Percentiles rank a stretch among this genome's conserved stretches.
Evolutionary conservation across 768 basidiomycete genomes (phyloP).

Genomic region (Mycena latifolia): DNA sequence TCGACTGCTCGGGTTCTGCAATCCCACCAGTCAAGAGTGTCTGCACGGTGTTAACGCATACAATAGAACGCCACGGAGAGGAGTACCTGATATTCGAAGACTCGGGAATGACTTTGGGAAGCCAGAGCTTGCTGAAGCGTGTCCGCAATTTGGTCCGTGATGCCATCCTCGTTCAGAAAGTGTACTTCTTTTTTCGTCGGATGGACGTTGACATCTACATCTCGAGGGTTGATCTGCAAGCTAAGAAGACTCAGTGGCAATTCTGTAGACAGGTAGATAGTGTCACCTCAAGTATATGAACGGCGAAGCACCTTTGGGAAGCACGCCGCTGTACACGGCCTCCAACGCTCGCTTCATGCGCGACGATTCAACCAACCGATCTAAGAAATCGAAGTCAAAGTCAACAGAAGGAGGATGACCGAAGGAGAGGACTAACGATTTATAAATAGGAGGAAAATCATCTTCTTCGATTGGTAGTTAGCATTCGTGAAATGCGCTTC

Average conservation of each 20-base stretch:
- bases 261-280: neutral
- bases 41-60: conserved; percentile 47
- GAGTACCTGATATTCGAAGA: conserved; percentile 79
- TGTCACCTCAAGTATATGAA: conserved; percentile 93
- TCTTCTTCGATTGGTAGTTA: conserved; percentile 92
- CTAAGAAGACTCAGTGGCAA: conserved; percentile 51
- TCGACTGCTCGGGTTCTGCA: conserved; percentile 43
- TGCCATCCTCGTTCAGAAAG: conserved; percentile 91
- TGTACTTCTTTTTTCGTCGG: conserved; percentile 98
- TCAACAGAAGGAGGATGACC: neutral
- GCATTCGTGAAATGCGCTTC: conserved; percentile 86
- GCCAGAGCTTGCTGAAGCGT: conserved; percentile 75
- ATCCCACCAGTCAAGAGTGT: conserved; percentile 71
- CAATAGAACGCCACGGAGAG: neutral
- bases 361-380: conserved; percentile 91
- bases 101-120: conserved; percentile 72
- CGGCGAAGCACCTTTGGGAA: conserved; percentile 91
- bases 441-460: conserved; percentile 90
- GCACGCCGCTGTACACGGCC: conserved; percentile 81
- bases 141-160: conserved; percentile 83
- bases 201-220: conserved; percentile 97
- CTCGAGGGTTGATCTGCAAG: conserved; percentile 84
- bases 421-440: conserved; percentile 74
- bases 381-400: conserved; percentile 52
- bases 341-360: conserved; percentile 92